A percentile compares a stretch with the other conserved stretches of the same genome.
phyloP scores from a whole-genome alignment of 2,329 filamentous ascomycete species.

The Fusarium sp. region DNA sequence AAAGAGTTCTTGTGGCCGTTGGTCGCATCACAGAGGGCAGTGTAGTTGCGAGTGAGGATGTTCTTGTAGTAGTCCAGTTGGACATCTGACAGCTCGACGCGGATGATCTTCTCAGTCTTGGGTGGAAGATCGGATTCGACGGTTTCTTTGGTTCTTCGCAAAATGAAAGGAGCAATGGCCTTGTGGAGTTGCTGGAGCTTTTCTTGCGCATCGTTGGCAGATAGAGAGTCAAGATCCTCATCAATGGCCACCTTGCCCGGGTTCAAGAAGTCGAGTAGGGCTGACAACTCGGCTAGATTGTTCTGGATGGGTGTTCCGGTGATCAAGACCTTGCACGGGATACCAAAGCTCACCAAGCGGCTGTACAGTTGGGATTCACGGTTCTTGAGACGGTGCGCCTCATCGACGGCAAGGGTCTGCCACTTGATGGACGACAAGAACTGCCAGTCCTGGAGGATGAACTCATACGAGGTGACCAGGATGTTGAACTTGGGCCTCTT shows the following conservation, averaged over 20 bases:
- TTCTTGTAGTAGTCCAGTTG: constrained; percentile 99
- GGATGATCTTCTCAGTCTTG: constrained; percentile 99
- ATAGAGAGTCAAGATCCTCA: constrained; percentile 85
- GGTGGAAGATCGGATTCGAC: constrained; percentile 96
- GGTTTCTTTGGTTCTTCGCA: constrained; percentile 95
- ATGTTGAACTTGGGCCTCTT: constrained; percentile 97
- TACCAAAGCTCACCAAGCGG: constrained; percentile 85
- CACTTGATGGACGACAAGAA: constrained; percentile 94
- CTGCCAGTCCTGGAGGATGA: constrained; percentile 85
- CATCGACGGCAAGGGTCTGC: constrained; percentile 96
- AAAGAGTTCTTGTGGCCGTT: constrained; percentile 94
- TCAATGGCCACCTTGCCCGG: constrained; percentile 94
- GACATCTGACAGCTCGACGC: constrained; percentile 94
- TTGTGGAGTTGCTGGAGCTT: constrained; percentile 89
- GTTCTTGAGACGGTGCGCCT: constrained; percentile 97
- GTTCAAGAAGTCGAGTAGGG: constrained; percentile 95
- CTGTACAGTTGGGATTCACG: constrained; percentile 92
- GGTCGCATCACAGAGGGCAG: constrained; percentile 89
- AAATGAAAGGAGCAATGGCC: constrained; percentile 91
- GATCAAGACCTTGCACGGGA: constrained; percentile 90
- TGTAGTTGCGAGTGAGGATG: constrained; percentile 95
- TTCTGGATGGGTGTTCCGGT: constrained; percentile 98
- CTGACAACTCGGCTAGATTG: constrained; percentile 90
- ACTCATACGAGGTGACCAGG: constrained; percentile 97
- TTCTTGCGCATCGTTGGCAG: constrained; percentile 81